phyloP scores from a whole-genome alignment of 2,329 filamentous ascomycete genomes.

The Diaporthe sp. region DNA sequence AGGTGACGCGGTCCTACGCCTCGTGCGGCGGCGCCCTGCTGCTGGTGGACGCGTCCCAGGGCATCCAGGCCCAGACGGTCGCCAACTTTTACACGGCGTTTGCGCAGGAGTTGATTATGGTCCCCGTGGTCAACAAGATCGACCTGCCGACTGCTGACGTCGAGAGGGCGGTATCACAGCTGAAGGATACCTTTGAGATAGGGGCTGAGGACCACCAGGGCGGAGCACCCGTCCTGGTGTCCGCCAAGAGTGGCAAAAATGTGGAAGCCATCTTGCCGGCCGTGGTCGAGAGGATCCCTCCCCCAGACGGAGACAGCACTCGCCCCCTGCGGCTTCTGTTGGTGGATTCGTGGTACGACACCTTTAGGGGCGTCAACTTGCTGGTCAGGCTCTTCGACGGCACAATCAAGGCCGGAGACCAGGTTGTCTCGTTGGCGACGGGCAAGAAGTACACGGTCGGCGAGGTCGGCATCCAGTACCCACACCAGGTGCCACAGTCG shows the following conservation, averaged over 20 bases:
- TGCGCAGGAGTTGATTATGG: slow-evolving; percentile 84
- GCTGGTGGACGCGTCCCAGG: slow-evolving; percentile 95
- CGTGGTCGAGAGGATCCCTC: slow-evolving; percentile 86
- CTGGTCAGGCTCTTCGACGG: slow-evolving; percentile 94
- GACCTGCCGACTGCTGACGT: slow-evolving; percentile 91
- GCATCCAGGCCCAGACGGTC: slow-evolving; percentile 96
- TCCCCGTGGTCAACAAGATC: slow-evolving; percentile 97
- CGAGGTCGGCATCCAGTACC: slow-evolving; percentile 97
- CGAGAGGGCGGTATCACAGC: slow-evolving; percentile 86
- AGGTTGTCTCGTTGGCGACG: slow-evolving; percentile 88
- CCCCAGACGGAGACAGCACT: slow-evolving; percentile 77
- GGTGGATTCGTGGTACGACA: slow-evolving; percentile 98
- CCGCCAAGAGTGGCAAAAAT: slow-evolving; percentile 93
- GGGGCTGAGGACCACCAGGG: slow-evolving; percentile 70
- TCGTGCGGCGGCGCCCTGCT: slow-evolving; percentile 93
- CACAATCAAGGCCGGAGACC: slow-evolving; percentile 82
- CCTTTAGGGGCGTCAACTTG: slow-evolving; percentile 92
- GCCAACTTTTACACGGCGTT: slow-evolving; percentile 99
- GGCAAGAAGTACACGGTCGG: slow-evolving; percentile 91
- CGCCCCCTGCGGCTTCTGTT: slow-evolving; percentile 86
- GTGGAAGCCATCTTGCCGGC: slow-evolving; percentile 84
- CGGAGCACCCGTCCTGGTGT: slow-evolving; percentile 71
- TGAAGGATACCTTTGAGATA: slow-evolving; percentile 87
- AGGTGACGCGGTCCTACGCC: slow-evolving; percentile 95
- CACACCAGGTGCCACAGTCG: slow-evolving; percentile 83